Percentiles rank a stretch among this genome's conserved stretches.
These are phyloP conservation scores for Bipolaris bicolor DNA, from an alignment of 2,329 filamentous ascomycete species.

Conservation along the genomic window DNA sequence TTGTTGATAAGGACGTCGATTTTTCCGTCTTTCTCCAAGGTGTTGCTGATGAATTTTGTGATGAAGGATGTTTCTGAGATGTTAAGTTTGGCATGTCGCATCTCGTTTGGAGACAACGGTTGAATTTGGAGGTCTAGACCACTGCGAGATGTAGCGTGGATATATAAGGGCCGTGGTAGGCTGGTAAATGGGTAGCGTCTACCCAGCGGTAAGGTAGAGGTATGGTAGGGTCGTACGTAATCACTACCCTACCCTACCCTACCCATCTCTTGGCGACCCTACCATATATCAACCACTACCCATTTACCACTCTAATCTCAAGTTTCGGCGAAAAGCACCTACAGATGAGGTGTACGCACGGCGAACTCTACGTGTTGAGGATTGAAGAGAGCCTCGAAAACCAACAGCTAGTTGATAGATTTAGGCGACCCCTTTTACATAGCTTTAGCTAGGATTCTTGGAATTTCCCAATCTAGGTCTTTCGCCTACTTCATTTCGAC, in stretches of 20 bases:
- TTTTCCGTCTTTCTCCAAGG: slow-evolving; percentile 5
- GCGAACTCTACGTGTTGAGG: neutral
- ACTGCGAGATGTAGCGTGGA: slow-evolving; percentile 30
- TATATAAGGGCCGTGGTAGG: slow-evolving; percentile 19
- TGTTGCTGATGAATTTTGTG: slow-evolving; percentile 15
- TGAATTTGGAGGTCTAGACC: slow-evolving; percentile 21
- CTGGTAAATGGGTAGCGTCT: too few relatives aligned
- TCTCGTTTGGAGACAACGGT: slow-evolving; percentile 9
- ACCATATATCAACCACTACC: too few relatives aligned
- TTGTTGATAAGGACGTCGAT: slow-evolving; percentile 33
- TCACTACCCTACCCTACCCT: too few relatives aligned
- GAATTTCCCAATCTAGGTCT: neutral
- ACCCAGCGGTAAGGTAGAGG: too few relatives aligned
- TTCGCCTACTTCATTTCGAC: neutral
- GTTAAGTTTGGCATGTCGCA: slow-evolving; percentile 25
- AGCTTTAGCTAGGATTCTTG: too few relatives aligned
- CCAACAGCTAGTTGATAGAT: neutral
- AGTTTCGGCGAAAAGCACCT: too few relatives aligned
- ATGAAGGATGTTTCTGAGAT: slow-evolving; percentile 23
- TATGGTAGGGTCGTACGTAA: too few relatives aligned
- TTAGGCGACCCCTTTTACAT: neutral
- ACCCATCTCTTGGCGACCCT: too few relatives aligned
- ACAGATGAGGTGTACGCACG: too few relatives aligned
- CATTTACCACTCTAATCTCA: too few relatives aligned
- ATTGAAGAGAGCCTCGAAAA: neutral